phyloP scores from a whole-genome alignment of 23 red algal genomes.

The Agarophyton chilense region DNA sequence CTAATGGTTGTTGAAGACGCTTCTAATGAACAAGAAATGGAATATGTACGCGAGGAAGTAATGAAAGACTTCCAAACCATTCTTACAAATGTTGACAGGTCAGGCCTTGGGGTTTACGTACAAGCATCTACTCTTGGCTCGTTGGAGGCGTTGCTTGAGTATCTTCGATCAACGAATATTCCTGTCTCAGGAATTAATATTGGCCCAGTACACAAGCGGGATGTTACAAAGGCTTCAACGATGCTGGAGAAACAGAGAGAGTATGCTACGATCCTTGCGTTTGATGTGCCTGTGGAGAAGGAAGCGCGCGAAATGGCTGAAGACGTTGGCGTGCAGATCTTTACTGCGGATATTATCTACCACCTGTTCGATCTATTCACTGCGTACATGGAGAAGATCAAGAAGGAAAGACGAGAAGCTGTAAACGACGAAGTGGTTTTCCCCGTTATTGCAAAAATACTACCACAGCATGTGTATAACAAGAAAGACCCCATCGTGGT shows the following conservation, averaged over 20 bases:
- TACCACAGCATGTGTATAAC: constrained; percentile 95
- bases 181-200: constrained; percentile 98
- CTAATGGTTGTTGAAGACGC: constrained; percentile 83
- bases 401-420: constrained; percentile 65
- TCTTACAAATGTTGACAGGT: constrained; percentile 86
- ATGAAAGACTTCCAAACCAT: constrained; percentile 95
- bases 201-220: constrained; percentile 95
- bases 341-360: constrained; percentile 99
- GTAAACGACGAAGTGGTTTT: constrained; percentile 89
- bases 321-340: constrained; percentile 91
- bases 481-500: constrained; percentile 98
- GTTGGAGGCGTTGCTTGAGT: constrained; percentile 94
- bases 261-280: constrained; percentile 96
- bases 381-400: constrained; percentile 88
- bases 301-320: constrained; percentile 94
- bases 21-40: constrained; percentile 83
- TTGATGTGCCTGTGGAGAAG: constrained; percentile 96
- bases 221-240: constrained; percentile 86
- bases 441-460: constrained; percentile 76
- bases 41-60: constrained; percentile 96
- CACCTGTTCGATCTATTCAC: constrained; percentile 99
- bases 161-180: constrained; percentile 87
- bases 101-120: constrained; percentile 94
- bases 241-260: constrained; percentile 97
- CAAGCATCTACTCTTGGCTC: constrained; percentile 98